Evolutionary conservation across 257 asterid genomes (phyloP).

Genomic region (Petunia secreta): DNA sequence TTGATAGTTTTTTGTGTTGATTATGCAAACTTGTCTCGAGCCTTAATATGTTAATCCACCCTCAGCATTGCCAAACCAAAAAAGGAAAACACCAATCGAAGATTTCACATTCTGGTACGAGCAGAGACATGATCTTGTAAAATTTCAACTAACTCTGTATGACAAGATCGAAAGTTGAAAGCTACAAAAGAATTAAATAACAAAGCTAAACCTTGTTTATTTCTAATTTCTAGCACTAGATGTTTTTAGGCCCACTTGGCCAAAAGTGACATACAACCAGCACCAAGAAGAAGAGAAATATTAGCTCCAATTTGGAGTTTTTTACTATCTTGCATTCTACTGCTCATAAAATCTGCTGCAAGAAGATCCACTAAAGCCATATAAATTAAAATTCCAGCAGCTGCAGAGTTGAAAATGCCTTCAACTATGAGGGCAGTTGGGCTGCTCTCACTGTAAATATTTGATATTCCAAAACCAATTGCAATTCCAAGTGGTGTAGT

Average conservation of each 20-base stretch:
- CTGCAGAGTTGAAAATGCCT: slow-evolving; percentile 30
- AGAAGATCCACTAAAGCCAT: slow-evolving; percentile 35
- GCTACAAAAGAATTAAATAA: not conserved
- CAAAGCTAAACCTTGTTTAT: not conserved
- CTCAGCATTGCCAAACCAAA: not conserved
- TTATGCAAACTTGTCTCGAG: too few species aligned
- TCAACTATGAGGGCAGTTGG: slow-evolving; percentile 29
- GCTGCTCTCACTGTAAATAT: slow-evolving; percentile 25
- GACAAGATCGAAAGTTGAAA: not conserved
- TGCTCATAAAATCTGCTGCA: slow-evolving; percentile 35
- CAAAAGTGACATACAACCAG: slow-evolving; percentile 29
- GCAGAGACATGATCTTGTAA: not conserved
- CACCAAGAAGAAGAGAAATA: slow-evolving; percentile 28
- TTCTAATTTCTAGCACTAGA: not conserved
- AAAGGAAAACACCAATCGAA: not conserved
- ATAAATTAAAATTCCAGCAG: slow-evolving; percentile 33
- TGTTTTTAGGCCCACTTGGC: slow-evolving; percentile 27
- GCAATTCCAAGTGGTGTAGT: slow-evolving; percentile 33
- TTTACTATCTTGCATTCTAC: slow-evolving; percentile 18
- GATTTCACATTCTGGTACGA: not conserved
- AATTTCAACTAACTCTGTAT: not conserved
- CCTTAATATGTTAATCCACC: not conserved
- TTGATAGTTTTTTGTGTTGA: too few species aligned
- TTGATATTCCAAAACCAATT: slow-evolving; percentile 31
- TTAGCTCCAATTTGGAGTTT: slow-evolving; percentile 30